Base-by-base conservation (phyloP, 495 filamentous ascomycete genomes). In the Daldinia bambusicola region DNA sequence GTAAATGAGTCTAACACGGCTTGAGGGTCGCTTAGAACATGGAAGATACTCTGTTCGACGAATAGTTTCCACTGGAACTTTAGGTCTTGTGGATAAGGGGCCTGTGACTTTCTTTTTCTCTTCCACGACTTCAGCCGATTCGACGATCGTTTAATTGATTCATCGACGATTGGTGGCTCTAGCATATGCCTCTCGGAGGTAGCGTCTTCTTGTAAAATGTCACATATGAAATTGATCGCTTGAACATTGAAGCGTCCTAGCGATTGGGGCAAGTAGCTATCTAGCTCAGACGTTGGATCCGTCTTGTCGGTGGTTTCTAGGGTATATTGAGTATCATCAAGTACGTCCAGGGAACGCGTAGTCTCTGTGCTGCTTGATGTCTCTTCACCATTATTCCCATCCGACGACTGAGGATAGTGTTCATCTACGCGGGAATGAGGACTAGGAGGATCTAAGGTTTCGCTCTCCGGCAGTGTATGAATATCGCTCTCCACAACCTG, bases 21-120 rank as follows among this genome's bases (percentile, higher is more conserved):
- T 38, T 83, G 83, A 0, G 90, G 86, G 60, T 88, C 89, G 67
- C 90, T 89, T 34, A 96, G 78, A 5, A 91, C 85, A 69, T 90
- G 90, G 75, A 92, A 94, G 2, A 93, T 77, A 55, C 89, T 91
- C 68, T 95, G 91, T 22, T 91, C 87, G 41, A 89, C 81, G 75
- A 94, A 95, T 3, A 78, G 64, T 76, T 76, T 85, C 87, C 81
- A 85, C 68, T 82, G 79, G 43, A 80, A 77, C 59, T 71, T 82
- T 58, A 78, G 43, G 60, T 78, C 69, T 38, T 74, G 73, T 10
- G 67, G 59, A 9, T 75, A 66, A 41, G 58, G 65, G n/a, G 66
- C 32, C 50, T 76, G 79, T 14, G 78, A 74, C 36, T 75, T 81
- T 8, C 80, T 69, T 61, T 75, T 82, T 59, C 83, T 80, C 22